Evolutionary conservation across 345 rosid genomes (phyloP), one percentile per base, ranked within the genome.

Genomic region (Sonneratia alba): DNA sequence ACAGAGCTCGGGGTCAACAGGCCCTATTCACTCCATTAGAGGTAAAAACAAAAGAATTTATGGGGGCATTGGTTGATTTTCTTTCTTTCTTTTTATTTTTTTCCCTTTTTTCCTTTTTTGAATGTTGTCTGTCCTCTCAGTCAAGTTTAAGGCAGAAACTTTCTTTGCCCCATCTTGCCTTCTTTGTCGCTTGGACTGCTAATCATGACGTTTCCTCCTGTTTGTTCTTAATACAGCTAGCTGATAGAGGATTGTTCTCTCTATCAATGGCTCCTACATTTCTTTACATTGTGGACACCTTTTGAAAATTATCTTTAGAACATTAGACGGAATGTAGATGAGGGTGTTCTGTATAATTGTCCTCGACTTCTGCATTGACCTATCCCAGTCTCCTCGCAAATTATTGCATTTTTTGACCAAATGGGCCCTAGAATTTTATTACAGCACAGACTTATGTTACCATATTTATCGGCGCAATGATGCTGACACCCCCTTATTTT

Each of bases 21-120:
- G 70, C 82, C 9, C 93, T 89, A 62, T 81, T 81, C 72, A 83
- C 93, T 2, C 93, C 77, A 74, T 75, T 93, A 45, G 98, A 93
- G 98, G 97, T 92, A 66, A 71, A 24, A 53, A 4, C 53, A 42
- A 42, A 9, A 42, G 45, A 42, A 42, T 42, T 42, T 42, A 5
- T 42, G 0, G 45, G 68, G 24, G 24, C 42, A 27, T 9, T 34
- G 40, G 32, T 32, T 32, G 24, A 27, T 22, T 63, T 32, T 32
- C 22, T 27, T n/a, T 19, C 7, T 64, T 13, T n/a, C n/a, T n/a
- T n/a, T n/a, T n/a, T n/a, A n/a, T 42, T 42, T 1, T 0, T 42
- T 42, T 42, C 10, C 45, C 45, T 4, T 4, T 42, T 42, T 42
- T 42, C 3, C 10, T 4, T 4, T 42, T 42, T 42, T 42, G 7